Evolutionary conservation across 768 basidiomycete genomes (phyloP).

Genomic region (Trametes maxima): DNA sequence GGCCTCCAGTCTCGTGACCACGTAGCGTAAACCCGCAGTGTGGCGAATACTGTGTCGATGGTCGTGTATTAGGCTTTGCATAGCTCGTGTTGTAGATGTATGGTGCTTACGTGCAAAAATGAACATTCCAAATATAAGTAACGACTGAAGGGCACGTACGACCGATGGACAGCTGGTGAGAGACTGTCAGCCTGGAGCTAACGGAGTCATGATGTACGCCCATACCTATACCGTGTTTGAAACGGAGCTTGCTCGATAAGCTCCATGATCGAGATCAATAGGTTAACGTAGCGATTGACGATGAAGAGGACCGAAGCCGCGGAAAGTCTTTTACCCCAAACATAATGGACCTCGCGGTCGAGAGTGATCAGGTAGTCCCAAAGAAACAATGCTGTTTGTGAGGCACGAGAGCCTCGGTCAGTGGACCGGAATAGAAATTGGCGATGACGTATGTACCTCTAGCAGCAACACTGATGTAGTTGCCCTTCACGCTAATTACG

Average conservation of each 20-base stretch:
- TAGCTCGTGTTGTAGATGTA: too few relatives aligned
- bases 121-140: conserved; percentile 7
- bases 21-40: conserved; percentile 24
- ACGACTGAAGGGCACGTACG: conserved; percentile 20
- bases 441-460: conserved; percentile 10
- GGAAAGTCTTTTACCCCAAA: conserved; percentile 20
- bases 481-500: conserved; percentile 11
- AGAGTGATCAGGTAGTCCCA: conserved; percentile 26
- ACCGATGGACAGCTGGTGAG: conserved; percentile 17
- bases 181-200: background rate
- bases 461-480: conserved; percentile 20
- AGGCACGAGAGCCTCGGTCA: background rate
- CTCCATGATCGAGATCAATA: conserved; percentile 23
- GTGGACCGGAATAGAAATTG: background rate
- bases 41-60: conserved; percentile 17
- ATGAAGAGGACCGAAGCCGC: conserved; percentile 23
- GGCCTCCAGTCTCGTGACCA: conserved; percentile 25
- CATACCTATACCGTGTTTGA: conserved; percentile 51
- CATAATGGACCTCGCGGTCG: conserved; percentile 20
- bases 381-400: conserved; percentile 17
- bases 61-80: background rate
- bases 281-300: conserved; percentile 27
- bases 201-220: background rate
- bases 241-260: conserved; percentile 22
- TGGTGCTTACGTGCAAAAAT: conserved; percentile 18